Evolutionary conservation across 169 alveolate genomes (phyloP).

Genomic region (Plasmodium yoelii): DNA sequence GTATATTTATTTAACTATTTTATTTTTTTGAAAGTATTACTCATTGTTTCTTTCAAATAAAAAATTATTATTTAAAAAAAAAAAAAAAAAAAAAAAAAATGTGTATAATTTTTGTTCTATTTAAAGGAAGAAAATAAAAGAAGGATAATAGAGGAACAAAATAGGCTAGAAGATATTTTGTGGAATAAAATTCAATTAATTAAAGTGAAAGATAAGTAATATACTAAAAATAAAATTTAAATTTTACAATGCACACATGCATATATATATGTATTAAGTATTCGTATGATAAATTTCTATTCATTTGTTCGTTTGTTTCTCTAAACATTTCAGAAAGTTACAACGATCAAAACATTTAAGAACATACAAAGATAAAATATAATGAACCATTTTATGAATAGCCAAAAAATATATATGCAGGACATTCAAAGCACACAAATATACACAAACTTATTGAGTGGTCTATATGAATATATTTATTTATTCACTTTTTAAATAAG

Average conservation of each 20-base stretch:
- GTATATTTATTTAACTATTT: background rate
- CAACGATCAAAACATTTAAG: constrained; percentile 28
- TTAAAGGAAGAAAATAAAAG: constrained; percentile 66
- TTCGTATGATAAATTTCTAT: background rate
- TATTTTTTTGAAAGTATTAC: background rate
- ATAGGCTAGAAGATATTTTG: constrained; percentile 47
- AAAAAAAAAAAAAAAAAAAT: too few relatives aligned
- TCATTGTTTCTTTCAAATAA: background rate
- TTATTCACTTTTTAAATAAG: constrained; percentile 2
- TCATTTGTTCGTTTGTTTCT: background rate
- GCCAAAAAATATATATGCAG: background rate
- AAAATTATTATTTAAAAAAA: too few relatives aligned
- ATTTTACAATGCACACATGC: background rate
- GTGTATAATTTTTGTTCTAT: background rate
- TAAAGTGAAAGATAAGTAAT: constrained; percentile 51
- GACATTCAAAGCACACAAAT: background rate
- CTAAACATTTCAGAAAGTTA: constrained; percentile 25
- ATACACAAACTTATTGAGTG: background rate
- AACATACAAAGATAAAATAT: constrained; percentile 28
- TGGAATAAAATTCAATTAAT: constrained; percentile 62
- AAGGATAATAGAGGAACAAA: constrained; percentile 52
- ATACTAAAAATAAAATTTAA: background rate
- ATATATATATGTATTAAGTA: background rate
- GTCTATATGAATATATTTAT: background rate
- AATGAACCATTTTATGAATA: background rate